phyloP scores from a whole-genome alignment of 225 moss, liverwort and hornwort species.

The Rhytidiadelphus loreus region DNA sequence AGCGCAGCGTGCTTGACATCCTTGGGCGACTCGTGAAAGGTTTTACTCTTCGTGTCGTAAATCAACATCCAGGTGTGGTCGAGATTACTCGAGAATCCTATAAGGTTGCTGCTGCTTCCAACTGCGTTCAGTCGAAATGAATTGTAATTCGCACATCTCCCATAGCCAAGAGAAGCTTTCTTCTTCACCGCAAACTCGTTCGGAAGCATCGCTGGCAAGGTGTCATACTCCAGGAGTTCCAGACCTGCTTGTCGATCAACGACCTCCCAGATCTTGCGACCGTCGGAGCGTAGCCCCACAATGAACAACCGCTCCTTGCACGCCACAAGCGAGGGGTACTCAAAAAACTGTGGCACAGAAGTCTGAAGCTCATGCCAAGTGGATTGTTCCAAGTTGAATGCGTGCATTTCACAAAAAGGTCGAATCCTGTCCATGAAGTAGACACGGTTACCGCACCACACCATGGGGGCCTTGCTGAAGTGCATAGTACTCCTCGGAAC shows the following conservation, averaged over 20 bases:
- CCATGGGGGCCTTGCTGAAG: conserved; percentile 24
- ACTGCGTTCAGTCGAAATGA: conserved; percentile 21
- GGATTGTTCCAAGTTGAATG: conserved; percentile 6
- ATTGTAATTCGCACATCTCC: conserved; percentile 28
- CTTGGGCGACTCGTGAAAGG: conserved; percentile 16
- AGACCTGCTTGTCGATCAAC: not conserved
- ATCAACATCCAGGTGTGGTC: conserved; percentile 30
- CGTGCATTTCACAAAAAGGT: conserved; percentile 24
- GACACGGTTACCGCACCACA: conserved; percentile 15
- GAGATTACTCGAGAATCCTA: conserved; percentile 39
- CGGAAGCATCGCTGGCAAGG: conserved; percentile 17
- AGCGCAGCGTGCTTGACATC: not conserved
- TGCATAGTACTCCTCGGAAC: conserved; percentile 9
- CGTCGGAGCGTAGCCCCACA: conserved; percentile 6
- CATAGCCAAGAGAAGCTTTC: conserved; percentile 9
- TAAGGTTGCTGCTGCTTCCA: conserved; percentile 18
- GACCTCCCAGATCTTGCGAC: conserved; percentile 26
- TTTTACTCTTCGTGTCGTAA: conserved; percentile 12
- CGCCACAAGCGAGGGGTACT: conserved; percentile 20
- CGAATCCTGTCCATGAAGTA: conserved; percentile 35
- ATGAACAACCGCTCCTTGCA: conserved; percentile 28
- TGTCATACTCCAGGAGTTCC: conserved; percentile 12
- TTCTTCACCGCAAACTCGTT: conserved; percentile 29
- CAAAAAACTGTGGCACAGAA: not conserved
- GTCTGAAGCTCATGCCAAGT: conserved; percentile 21